phyloP scores from a whole-genome alignment of 2,329 filamentous ascomycete genomes.

The Stagonosporopsis vannaccii region DNA sequence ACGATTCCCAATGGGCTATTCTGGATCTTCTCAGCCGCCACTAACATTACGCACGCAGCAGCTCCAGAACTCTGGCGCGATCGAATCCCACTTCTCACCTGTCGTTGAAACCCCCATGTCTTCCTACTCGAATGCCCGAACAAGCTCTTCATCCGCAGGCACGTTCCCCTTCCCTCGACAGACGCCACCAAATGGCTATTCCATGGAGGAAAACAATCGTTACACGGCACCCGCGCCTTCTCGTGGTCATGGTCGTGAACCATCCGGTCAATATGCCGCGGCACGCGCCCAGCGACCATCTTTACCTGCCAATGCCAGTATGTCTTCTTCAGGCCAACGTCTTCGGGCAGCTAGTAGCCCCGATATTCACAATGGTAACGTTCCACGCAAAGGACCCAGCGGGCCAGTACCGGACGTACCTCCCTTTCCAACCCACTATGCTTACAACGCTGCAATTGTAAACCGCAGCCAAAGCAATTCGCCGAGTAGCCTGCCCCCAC shows the following conservation, averaged over 20 bases:
- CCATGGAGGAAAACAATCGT: constrained; percentile 76
- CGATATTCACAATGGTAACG: constrained; percentile 75
- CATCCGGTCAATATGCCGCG: constrained; percentile 70
- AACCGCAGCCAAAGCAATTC: constrained; percentile 84
- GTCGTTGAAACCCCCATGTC: constrained; percentile 79
- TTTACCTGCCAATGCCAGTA: constrained; percentile 70
- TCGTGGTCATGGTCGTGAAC: constrained; percentile 76
- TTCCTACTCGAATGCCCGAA: constrained; percentile 61
- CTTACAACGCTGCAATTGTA: constrained; percentile 66
- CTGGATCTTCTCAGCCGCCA: constrained; percentile 50
- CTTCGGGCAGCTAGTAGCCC: constrained; percentile 94
- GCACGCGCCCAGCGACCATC: constrained; percentile 79
- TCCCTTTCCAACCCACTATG: constrained; percentile 64
- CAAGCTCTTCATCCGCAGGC: constrained; percentile 74
- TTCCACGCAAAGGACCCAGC: constrained; percentile 65
- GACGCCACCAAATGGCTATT: constrained; percentile 72
- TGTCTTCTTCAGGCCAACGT: constrained; percentile 56
- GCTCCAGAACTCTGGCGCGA: constrained; percentile 68
- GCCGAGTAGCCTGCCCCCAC: constrained; percentile 72
- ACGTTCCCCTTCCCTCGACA: constrained; percentile 84
- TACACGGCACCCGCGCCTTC: constrained; percentile 90
- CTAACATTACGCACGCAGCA: constrained; percentile 75
- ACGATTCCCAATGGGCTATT: constrained; percentile 72
- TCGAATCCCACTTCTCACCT: constrained; percentile 95
- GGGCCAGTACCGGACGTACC: constrained; percentile 54